Evolutionary conservation across 768 basidiomycete genomes (phyloP), one percentile per base, ranked within the genome.

Genomic region (Psilocybe azurescens): DNA sequence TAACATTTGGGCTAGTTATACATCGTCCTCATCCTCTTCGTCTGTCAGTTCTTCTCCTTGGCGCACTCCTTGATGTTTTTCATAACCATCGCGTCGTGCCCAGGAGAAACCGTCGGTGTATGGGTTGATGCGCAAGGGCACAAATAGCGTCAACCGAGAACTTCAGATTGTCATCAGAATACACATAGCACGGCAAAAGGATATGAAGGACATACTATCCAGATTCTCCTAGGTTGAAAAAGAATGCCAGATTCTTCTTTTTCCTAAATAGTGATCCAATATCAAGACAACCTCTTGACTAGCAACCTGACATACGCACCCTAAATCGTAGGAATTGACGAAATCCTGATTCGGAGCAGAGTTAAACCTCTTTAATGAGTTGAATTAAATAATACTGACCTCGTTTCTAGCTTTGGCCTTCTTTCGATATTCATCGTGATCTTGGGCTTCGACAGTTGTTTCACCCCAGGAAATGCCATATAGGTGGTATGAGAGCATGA

Each of bases 301-400:
- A 56, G 13, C 5, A 28, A 32, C 47, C 50, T 49, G 18, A 53
- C 49, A n/a, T 29, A 70, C 82, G 46, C 71, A 89, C 85, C 95
- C 97, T 3, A 97, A 78, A 72, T 99, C 93, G 71, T 95, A 99
- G 1, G 91, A 94, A 69, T 98, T 98, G 10, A 94, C 81, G 69
- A 95, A 99, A 1, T 78, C 79, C 92, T 93, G 41, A 63, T 36
- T 24, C 3, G 51, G 16, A 10, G 20, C n/a, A 32, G 9, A 24
- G 32, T 30, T 6, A 44, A 5, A 44, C 5, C 14, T 14, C 11
- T 44, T 24, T 38, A 44, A 13, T 10, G 16, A 28, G 33, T 6
- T 11, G 30, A 53, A 18, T 20, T 1, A 13, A 24, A 60, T 5
- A 14, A 54, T 24, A 65, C 29, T 4, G 61, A 90, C 92, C 76